Base-by-base conservation (phyloP, 371 early-diverging fungal genomes). In the Mucor irregularis region DNA sequence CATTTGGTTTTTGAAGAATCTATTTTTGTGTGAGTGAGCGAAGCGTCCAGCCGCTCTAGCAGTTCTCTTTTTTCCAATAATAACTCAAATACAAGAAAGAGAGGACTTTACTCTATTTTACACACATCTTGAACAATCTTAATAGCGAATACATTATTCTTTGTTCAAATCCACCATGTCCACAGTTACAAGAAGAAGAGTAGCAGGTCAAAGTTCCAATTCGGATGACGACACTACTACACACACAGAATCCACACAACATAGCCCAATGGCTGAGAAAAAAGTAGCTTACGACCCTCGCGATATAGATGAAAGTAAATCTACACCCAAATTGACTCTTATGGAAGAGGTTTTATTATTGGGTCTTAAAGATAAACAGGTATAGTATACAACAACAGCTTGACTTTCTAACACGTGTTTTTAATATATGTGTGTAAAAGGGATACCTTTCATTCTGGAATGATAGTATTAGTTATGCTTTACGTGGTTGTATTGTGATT, bases 381-480 rank as follows among this genome's bases (percentile, higher is more conserved):
- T 90, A 74, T 56, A 44, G 55, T 11, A 30, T 30, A n/a, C n/a
- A n/a, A n/a, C n/a, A n/a, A n/a, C n/a, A n/a, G n/a, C n/a, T n/a
- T n/a, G n/a, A n/a, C n/a, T n/a, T n/a, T n/a, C n/a, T n/a, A 45
- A 45, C 28, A 56, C 49, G 37, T 44, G 52, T 52, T 52, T 40
- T 26, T 44, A 24, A 26, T 53, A 17, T 35, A 14, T 25, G 33
- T 52, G 24, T 43, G 35, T 43, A 37, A 47, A 66, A 93, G 91
- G 94, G 98, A 8, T 94, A 95, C 61, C 85, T 96, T 40, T 95
- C 95, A 30, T 97, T 97, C 71, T 97, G 97, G 97, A 97, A 97
- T 78, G 98, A 97, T 73, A 95, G 92, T 71, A 92, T 97, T 49
- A 94, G 94, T 37, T 97, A 97, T 74, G 95, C 93, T 11, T 69